phyloP scores from a whole-genome alignment of 2,329 filamentous ascomycete genomes.

The Exophiala lecanii-corni region DNA sequence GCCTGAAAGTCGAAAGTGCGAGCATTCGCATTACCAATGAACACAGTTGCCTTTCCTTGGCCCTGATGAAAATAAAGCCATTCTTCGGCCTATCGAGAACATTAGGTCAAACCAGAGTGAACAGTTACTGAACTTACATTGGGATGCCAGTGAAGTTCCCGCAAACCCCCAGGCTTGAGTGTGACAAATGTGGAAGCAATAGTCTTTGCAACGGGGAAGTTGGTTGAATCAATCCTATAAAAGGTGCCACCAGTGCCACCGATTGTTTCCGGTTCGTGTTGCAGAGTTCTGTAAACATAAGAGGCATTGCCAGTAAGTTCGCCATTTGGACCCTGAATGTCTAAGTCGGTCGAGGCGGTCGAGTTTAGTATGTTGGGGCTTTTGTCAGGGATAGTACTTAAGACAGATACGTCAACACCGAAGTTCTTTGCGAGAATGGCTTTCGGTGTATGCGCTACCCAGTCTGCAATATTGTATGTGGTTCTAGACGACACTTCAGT shows the following conservation, averaged over 20 bases:
- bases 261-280: slow-evolving; percentile 53
- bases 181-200: slow-evolving; percentile 62
- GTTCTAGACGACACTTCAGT: slow-evolving; percentile 41
- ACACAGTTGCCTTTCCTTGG: slow-evolving; percentile 58
- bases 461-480: slow-evolving; percentile 68
- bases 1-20: slow-evolving; percentile 64
- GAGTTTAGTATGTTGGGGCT: slow-evolving; percentile 61
- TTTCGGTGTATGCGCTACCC: slow-evolving; percentile 63
- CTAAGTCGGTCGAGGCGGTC: slow-evolving; percentile 47
- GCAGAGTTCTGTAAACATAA: slow-evolving; percentile 57
- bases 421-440: slow-evolving; percentile 65
- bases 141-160: slow-evolving; percentile 67
- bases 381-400: slow-evolving; percentile 52
- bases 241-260: slow-evolving; percentile 60
- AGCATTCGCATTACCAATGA: slow-evolving; percentile 56
- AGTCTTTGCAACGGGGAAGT: slow-evolving; percentile 62
- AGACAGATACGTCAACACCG: slow-evolving; percentile 56
- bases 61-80: slow-evolving; percentile 69
- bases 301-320: slow-evolving; percentile 54
- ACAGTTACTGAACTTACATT: slow-evolving; percentile 46
- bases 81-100: slow-evolving; percentile 60
- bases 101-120: slow-evolving; percentile 1
- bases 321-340: slow-evolving; percentile 44
- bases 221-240: slow-evolving; percentile 61
- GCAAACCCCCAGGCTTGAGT: slow-evolving; percentile 57